Conservation (phyloP, 805 yeast genomes). For the Candida chilensis region DNA sequence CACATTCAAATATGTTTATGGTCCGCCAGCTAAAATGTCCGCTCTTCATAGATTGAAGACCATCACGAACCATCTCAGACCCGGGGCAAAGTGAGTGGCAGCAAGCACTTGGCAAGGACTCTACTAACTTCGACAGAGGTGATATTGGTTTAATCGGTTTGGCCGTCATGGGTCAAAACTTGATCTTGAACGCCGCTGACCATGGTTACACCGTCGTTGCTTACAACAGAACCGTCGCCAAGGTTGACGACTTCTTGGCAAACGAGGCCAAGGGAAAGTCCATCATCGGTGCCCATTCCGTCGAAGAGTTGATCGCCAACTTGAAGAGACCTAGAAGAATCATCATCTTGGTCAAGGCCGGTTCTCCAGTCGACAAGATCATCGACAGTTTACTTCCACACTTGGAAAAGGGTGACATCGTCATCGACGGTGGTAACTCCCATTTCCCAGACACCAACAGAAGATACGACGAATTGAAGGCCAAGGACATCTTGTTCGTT, state of each 20-base stretch:
- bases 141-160: constrained; percentile 98
- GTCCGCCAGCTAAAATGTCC: too few relatives aligned
- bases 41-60: too few relatives aligned
- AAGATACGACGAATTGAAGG: constrained; percentile 83
- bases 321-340: constrained; percentile 97
- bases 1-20: too few relatives aligned
- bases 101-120: too few relatives aligned
- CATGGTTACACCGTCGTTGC: constrained; percentile 98
- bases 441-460: constrained; percentile 99
- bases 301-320: constrained; percentile 78
- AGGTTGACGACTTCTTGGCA: constrained; percentile 88
- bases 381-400: constrained; percentile 82
- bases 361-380: constrained; percentile 87
- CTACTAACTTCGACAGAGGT: constrained; percentile 41
- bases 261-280: constrained; percentile 97
- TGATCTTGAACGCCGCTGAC: constrained; percentile 96
- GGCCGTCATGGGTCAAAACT: constrained; percentile 99
- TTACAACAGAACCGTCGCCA: constrained; percentile 93
- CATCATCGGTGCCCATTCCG: constrained; percentile 90
- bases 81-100: too few relatives aligned
- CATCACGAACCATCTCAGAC: too few relatives aligned
- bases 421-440: constrained; percentile 99
- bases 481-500: constrained; percentile 83
- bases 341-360: constrained; percentile 92
- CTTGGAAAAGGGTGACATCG: constrained; percentile 94